A percentile compares a stretch with the other conserved stretches of the same genome.
Conservation (phyloP, 2,329 filamentous ascomycete species). For the Uncinocarpus reesii region DNA sequence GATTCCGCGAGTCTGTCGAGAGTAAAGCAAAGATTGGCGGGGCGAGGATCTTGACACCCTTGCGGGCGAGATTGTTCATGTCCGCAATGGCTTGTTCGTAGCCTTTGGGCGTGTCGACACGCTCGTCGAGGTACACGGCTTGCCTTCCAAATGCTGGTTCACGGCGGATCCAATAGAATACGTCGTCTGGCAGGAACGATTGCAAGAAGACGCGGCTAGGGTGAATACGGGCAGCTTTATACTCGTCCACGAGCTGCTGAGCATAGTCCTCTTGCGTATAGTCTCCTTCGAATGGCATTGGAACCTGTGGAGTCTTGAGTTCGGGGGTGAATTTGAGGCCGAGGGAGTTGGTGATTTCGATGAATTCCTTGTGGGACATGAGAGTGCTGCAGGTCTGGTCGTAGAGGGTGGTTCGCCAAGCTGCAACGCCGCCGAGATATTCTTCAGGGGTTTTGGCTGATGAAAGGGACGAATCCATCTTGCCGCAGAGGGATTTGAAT, state of each 20-base stretch:
- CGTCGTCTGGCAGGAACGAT: conserved; percentile 54
- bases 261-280: conserved; percentile 58
- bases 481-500: conserved; percentile 57
- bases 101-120: conserved; percentile 44
- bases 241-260: conserved; percentile 55
- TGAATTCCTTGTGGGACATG: conserved; percentile 52
- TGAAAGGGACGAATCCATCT: conserved; percentile 57
- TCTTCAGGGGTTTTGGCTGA: conserved; percentile 48
- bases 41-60: conserved; percentile 53
- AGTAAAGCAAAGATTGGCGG: conserved; percentile 56
- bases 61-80: conserved; percentile 46
- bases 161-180: conserved; percentile 56
- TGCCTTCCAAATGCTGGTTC: conserved; percentile 52
- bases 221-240: conserved; percentile 44
- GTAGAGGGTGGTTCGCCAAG: conserved; percentile 57
- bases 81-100: conserved; percentile 47
- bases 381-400: conserved; percentile 47
- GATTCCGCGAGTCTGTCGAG: conserved; percentile 39
- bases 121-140: conserved; percentile 56
- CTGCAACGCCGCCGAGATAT: conserved; percentile 50
- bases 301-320: conserved; percentile 56
- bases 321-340: conserved; percentile 57
- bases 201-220: conserved; percentile 51
- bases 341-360: conserved; percentile 47
- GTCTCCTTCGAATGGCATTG: conserved; percentile 56